Percentiles rank a stretch among this genome's conserved stretches.
These are phyloP conservation scores for Wickerhamomyces alni DNA, from an alignment of 805 yeast species.

Conservation along the genomic window DNA sequence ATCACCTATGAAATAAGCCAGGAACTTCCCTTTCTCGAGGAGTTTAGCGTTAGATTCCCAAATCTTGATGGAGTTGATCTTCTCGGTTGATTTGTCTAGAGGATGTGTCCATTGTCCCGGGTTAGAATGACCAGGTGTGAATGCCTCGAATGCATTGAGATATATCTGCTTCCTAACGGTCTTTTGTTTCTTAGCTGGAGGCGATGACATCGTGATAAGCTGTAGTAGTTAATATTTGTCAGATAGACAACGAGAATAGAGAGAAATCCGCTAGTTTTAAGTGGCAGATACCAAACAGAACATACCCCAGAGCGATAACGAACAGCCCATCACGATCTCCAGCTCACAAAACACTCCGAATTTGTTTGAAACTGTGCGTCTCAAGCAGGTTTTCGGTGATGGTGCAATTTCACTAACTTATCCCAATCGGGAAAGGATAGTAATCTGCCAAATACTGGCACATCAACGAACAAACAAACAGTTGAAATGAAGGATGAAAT, in stretches of 20 bases:
- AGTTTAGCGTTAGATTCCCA: slow-evolving; percentile 24
- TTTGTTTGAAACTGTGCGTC: too few relatives aligned
- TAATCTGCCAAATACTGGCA: too few relatives aligned
- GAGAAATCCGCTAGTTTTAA: too few relatives aligned
- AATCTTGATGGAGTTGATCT: slow-evolving; percentile 9
- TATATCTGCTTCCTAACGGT: slow-evolving; percentile 3
- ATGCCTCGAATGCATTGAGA: slow-evolving; percentile 9
- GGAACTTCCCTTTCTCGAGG: slow-evolving; percentile 32
- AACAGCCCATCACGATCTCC: too few relatives aligned
- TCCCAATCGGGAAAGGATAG: slow-evolving; percentile 2
- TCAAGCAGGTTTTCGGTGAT: neutral
- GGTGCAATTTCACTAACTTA: slow-evolving; percentile 4
- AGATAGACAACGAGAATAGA: too few relatives aligned
- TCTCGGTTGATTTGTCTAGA: slow-evolving; percentile 11
- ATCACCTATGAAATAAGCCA: slow-evolving; percentile 32
- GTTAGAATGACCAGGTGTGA: slow-evolving; percentile 9
- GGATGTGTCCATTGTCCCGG: slow-evolving; percentile 22
- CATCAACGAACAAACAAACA: too few relatives aligned
- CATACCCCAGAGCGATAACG: too few relatives aligned
- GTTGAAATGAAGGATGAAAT: too few relatives aligned
- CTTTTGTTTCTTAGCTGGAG: slow-evolving; percentile 5
- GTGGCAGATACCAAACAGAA: too few relatives aligned
- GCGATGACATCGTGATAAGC: too few relatives aligned
- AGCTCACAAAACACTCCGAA: too few relatives aligned
- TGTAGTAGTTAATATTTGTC: too few relatives aligned